Base-by-base conservation (phyloP, 495 filamentous ascomycete genomes). In the Monascus purpureus region DNA sequence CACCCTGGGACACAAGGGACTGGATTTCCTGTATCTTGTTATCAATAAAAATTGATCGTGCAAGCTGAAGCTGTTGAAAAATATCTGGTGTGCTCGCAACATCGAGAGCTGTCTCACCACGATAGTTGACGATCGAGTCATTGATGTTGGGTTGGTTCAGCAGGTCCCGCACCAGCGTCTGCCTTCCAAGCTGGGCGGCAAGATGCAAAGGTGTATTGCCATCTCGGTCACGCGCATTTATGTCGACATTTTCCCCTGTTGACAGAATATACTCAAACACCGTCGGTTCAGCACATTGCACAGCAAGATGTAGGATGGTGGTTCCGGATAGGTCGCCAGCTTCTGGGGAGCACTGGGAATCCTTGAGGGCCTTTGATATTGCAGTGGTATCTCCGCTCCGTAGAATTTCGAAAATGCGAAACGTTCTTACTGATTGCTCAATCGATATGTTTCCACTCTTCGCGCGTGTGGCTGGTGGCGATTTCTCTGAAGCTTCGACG, bases 261-360 rank as follows among this genome's bases (percentile, higher is more conserved):
- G 85, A 86, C 14, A 97, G 57, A 6, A 96, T 77, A 42, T 82
- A 94, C 55, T 97, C 92, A n/a, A 97, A 77, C 8, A 97, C 85
- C n/a, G 81, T 77, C 16, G 79, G 70, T 45, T 96, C 87, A 12
- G 92, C 92, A 46, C 90, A 97, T 51, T 96, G 90, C n/a, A 95
- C 82, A 16, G 90, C 87, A 31, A 97, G 63, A 53, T 96, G 92
- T 11, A 97, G 66, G 25, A 94, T 75, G 0, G 82, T 84, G 1
- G 86, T 90, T 24, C 87, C 84, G 25, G 85, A 81, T 12, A 87
- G 54, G 3, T 55, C 55, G 14, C 55, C 49, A 8, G 46, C 49
- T 11, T 48, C 59, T 11, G 61, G 53, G 7, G 57, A 47, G 18
- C 65, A 56, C 33, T 70, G 60, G 16, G 73, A 55, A 43, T 93